A percentile compares a stretch with the other conserved stretches of the same genome.
Conservation (phyloP, 441 rosid genomes). For the Brassica balearica region DNA sequence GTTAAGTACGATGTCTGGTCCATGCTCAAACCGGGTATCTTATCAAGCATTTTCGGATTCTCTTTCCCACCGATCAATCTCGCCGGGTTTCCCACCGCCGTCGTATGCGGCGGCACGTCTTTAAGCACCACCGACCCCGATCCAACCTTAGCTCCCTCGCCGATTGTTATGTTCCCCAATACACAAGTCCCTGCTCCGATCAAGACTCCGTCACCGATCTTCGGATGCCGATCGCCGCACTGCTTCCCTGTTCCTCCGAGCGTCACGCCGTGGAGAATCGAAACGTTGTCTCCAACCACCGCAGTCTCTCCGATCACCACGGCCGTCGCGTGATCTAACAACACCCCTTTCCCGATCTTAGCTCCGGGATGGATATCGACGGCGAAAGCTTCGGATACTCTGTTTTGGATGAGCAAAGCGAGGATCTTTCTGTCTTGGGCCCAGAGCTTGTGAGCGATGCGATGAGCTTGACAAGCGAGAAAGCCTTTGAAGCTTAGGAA, state of each 20-base stretch:
- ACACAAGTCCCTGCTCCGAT: conserved; percentile 91
- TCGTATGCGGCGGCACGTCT: conserved; percentile 77
- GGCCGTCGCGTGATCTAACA: conserved; percentile 84
- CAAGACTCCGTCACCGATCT: conserved; percentile 86
- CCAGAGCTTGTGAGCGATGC: conserved; percentile 83
- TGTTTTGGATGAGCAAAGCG: conserved; percentile 76
- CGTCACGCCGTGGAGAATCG: conserved; percentile 86
- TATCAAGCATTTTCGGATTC: conserved; percentile 65
- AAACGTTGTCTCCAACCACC: conserved; percentile 79
- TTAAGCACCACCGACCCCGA: conserved; percentile 86
- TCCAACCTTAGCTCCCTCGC: conserved; percentile 88
- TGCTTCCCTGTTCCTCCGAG: conserved; percentile 87
- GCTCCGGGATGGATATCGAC: conserved; percentile 93
- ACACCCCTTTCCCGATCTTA: conserved; percentile 67
- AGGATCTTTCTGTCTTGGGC: conserved; percentile 51
- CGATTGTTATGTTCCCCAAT: conserved; percentile 75
- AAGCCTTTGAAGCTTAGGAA: conserved; percentile 82
- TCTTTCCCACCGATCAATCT: conserved; percentile 79
- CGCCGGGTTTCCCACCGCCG: conserved; percentile 93
- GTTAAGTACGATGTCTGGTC: conserved; percentile 76
- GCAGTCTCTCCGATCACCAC: conserved; percentile 89
- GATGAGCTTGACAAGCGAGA: conserved; percentile 72
- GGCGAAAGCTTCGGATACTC: conserved; percentile 69
- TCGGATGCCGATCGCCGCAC: conserved; percentile 86
- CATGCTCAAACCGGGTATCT: conserved; percentile 78